Evolutionary conservation across 2,329 filamentous ascomycete genomes (phyloP).

Genomic region (Talaromyces sp.): DNA sequence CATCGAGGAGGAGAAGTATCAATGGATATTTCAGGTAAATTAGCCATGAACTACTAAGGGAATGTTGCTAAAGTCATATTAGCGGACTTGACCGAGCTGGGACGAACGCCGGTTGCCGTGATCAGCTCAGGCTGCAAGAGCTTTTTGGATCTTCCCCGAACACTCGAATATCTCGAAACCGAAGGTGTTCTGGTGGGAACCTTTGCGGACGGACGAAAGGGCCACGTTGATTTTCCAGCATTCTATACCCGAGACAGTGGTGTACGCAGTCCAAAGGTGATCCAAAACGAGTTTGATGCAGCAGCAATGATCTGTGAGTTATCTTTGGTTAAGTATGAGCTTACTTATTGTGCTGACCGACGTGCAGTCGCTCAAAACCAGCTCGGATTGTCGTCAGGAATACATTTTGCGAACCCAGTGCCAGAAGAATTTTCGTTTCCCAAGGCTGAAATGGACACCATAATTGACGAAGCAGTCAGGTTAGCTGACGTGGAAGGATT

Average conservation of each 20-base stretch:
- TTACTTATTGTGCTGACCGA: constrained; percentile 5
- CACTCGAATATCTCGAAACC: constrained; percentile 73
- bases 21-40: constrained; percentile 72
- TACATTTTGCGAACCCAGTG: constrained; percentile 87
- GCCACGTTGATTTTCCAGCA: constrained; percentile 76
- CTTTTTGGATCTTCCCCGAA: constrained; percentile 86
- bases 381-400: constrained; percentile 68
- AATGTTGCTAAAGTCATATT: neutral
- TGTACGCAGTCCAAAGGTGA: constrained; percentile 67
- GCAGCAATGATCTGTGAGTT: constrained; percentile 73
- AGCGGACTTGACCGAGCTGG: constrained; percentile 90
- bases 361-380: constrained; percentile 62
- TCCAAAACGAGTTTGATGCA: constrained; percentile 73
- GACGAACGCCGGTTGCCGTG: constrained; percentile 81
- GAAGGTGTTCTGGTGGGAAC: constrained; percentile 75
- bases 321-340: neutral
- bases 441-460: constrained; percentile 62
- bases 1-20: constrained; percentile 81
- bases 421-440: constrained; percentile 66
- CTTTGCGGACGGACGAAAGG: constrained; percentile 74
- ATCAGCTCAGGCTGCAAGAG: constrained; percentile 91
- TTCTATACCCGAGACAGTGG: constrained; percentile 92
- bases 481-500: constrained; percentile 62
- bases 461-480: constrained; percentile 63
- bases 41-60: neutral